Evolutionary conservation across 2,329 filamentous ascomycete genomes (phyloP).

Genomic region (Spiromastix sp.): DNA sequence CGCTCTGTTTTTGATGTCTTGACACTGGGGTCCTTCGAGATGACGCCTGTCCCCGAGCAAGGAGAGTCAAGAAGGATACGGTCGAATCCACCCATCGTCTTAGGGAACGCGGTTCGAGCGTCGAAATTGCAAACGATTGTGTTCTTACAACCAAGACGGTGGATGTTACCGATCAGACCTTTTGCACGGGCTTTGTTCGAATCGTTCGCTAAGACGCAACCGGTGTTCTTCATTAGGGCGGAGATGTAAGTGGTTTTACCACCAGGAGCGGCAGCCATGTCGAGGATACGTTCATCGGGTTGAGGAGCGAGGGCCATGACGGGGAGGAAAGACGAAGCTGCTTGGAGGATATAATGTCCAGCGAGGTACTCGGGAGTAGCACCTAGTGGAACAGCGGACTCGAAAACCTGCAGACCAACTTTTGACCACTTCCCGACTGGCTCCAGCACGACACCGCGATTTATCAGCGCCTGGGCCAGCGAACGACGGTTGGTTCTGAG

Average conservation of each 20-base stretch:
- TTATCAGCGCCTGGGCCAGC: conserved; percentile 86
- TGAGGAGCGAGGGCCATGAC: conserved; percentile 96
- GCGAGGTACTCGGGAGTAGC: conserved; percentile 96
- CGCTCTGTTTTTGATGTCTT: conserved; percentile 98
- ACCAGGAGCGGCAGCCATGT: conserved; percentile 91
- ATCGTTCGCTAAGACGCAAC: conserved; percentile 93
- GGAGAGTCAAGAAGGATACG: conserved; percentile 88
- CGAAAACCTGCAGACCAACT: conserved; percentile 92
- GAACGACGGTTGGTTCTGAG: conserved; percentile 67
- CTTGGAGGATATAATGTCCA: conserved; percentile 95
- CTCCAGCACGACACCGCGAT: conserved; percentile 89
- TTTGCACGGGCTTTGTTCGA: conserved; percentile 86
- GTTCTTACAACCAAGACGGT: conserved; percentile 87
- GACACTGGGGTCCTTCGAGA: conserved; percentile 89
- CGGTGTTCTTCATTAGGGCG: conserved; percentile 97
- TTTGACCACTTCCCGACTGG: conserved; percentile 98
- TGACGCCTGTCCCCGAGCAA: conserved; percentile 94
- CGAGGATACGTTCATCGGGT: conserved; percentile 80
- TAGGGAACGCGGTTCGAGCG: conserved; percentile 76
- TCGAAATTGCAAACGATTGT: conserved; percentile 94
- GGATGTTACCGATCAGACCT: conserved; percentile 95
- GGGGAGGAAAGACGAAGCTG: conserved; percentile 89
- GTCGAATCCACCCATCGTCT: conserved; percentile 91
- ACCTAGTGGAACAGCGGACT: conserved; percentile 75
- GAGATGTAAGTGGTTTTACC: conserved; percentile 95